A percentile compares a stretch with the other conserved stretches of the same genome.
phyloP scores from a whole-genome alignment of 371 early-diverging fungal genomes.

The Rhizopus arrhizus region DNA sequence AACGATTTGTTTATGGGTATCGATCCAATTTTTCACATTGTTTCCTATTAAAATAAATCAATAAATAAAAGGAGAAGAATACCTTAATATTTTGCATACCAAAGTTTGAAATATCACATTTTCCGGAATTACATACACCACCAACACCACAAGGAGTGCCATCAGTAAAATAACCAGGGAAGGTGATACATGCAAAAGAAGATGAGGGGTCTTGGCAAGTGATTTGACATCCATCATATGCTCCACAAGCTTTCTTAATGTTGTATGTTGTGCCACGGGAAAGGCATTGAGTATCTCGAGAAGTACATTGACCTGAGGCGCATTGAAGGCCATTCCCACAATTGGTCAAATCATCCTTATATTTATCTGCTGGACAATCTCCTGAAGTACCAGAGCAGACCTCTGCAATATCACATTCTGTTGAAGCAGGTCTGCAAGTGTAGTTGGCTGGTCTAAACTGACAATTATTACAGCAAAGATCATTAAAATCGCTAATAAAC shows the following conservation, averaged over 20 bases:
- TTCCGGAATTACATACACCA: conserved; percentile 62
- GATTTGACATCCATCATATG: conserved; percentile 61
- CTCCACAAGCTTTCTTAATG: conserved; percentile 51
- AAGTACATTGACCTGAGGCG: conserved; percentile 90
- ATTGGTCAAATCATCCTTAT: conserved; percentile 68
- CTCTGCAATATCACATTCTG: conserved; percentile 85
- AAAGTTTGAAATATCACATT: conserved; percentile 37
- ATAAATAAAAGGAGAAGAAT: too few species aligned
- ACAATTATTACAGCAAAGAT: conserved; percentile 85
- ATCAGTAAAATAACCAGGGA: conserved; percentile 83
- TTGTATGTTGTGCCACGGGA: conserved; percentile 53
- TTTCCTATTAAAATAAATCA: conserved; percentile 11
- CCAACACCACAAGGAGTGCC: conserved; percentile 88
- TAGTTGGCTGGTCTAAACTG: conserved; percentile 63
- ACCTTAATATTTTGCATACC: conserved; percentile 4
- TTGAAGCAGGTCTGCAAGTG: conserved; percentile 77
- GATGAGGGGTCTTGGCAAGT: conserved; percentile 65
- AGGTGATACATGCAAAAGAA: conserved; percentile 58
- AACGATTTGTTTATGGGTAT: conserved; percentile 51
- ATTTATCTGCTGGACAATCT: conserved; percentile 77
- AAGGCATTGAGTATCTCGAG: conserved; percentile 80
- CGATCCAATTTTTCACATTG: conserved; percentile 44
- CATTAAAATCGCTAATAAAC: conserved; percentile 71
- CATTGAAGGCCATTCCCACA: conserved; percentile 73
- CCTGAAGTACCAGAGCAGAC: conserved; percentile 77